Percentiles rank a stretch among this genome's conserved stretches.
Evolutionary conservation across 805 yeast genomes (phyloP).

Genomic region (Ogataea allantospora): DNA sequence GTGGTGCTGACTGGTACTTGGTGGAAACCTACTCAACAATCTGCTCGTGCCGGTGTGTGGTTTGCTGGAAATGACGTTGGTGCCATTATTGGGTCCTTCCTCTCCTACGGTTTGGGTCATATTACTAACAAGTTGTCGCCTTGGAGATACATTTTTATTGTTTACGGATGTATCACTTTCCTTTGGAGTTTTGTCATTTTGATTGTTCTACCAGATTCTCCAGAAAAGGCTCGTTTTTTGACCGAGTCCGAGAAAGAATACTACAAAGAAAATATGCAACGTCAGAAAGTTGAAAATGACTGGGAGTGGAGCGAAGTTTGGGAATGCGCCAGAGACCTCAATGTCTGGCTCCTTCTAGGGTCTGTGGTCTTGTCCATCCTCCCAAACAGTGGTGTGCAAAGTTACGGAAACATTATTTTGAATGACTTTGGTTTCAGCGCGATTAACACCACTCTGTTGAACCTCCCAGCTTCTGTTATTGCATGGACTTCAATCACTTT

Average conservation of each 20-base stretch:
- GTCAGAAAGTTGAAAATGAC: constrained; percentile 54
- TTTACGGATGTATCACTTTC: constrained; percentile 59
- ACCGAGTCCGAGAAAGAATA: constrained; percentile 39
- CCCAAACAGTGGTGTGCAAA: constrained; percentile 44
- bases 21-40: constrained; percentile 49
- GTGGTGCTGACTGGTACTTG: constrained; percentile 56
- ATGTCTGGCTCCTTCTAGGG: constrained; percentile 47
- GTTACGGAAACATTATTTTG: constrained; percentile 43
- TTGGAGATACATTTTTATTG: constrained; percentile 62
- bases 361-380: constrained; percentile 45
- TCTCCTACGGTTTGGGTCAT: constrained; percentile 53
- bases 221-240: constrained; percentile 44
- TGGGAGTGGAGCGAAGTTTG: constrained; percentile 54
- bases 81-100: constrained; percentile 46
- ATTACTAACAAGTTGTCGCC: constrained; percentile 41
- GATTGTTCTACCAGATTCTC: constrained; percentile 45
- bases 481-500: constrained; percentile 31
- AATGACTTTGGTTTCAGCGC: constrained; percentile 35
- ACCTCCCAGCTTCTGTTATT: constrained; percentile 39
- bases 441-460: constrained; percentile 33
- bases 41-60: constrained; percentile 39
- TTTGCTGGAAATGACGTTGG: constrained; percentile 48
- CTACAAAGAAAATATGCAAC: constrained; percentile 50
- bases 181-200: constrained; percentile 28
- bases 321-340: constrained; percentile 49